phyloP scores from a whole-genome alignment of 176 grass and related monocot species.

The Stipa capillata region DNA sequence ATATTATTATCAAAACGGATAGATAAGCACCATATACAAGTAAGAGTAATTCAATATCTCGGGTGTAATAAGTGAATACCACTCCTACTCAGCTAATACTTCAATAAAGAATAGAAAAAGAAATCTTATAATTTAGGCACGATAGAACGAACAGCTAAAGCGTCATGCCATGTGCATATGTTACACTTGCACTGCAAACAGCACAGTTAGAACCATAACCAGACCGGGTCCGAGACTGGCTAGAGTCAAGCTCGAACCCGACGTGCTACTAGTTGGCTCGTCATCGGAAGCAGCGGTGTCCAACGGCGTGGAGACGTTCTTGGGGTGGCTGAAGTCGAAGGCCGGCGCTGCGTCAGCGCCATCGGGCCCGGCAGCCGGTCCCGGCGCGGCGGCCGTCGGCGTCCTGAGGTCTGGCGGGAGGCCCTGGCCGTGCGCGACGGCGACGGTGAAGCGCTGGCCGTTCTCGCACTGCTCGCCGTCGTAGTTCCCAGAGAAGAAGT shows the following conservation, averaged over 20 bases:
- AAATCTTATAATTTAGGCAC: neutral
- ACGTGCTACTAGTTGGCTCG: neutral
- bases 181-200: neutral
- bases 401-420: slow-evolving; percentile 72
- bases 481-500: slow-evolving; percentile 89
- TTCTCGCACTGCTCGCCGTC: slow-evolving; percentile 86
- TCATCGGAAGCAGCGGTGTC: neutral
- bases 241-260: neutral
- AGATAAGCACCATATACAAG: neutral
- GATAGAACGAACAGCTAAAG: neutral
- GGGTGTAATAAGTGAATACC: neutral
- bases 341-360: slow-evolving; percentile 1
- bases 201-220: neutral
- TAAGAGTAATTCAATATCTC: neutral
- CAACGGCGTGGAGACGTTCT: slow-evolving; percentile 17
- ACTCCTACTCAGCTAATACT: neutral
- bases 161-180: neutral
- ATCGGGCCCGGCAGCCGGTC: neutral
- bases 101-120: neutral
- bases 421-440: slow-evolving; percentile 70
- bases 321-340: slow-evolving; percentile 63
- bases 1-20: neutral
- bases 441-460: slow-evolving; percentile 69
- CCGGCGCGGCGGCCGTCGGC: slow-evolving; percentile 29
- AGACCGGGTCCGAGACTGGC: neutral